Percentiles rank a stretch among this genome's conserved stretches.
These are phyloP conservation scores for Cladosporium sphaerospermum DNA, from an alignment of 2,329 filamentous ascomycete species.

Conservation along the genomic window DNA sequence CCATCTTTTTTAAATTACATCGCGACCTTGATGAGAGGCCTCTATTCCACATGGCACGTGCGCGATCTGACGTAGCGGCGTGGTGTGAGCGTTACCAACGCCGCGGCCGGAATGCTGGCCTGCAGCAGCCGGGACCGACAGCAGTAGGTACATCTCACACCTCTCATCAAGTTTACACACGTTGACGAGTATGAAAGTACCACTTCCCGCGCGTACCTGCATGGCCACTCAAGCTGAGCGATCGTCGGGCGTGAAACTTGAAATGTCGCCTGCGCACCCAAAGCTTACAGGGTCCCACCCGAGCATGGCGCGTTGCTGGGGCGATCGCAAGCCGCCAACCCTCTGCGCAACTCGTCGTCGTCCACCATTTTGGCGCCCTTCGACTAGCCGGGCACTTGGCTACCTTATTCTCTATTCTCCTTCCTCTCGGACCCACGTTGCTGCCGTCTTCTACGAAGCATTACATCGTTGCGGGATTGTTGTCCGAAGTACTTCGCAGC, in stretches of 20 bases:
- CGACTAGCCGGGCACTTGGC: neutral
- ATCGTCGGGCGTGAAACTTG: neutral
- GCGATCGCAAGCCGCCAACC: neutral
- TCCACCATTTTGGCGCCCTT: no score
- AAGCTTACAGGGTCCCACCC: neutral
- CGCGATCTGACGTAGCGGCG: neutral
- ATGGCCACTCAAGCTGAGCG: conserved; percentile 1
- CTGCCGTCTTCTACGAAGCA: neutral
- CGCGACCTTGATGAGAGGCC: conserved; percentile 4
- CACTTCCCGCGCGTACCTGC: conserved; percentile 2
- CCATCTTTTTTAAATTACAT: neutral
- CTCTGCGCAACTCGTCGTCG: no score
- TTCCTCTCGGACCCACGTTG: neutral
- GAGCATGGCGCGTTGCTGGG: neutral
- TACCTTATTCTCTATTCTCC: neutral
- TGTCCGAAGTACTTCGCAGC: no score
- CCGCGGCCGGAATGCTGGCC: neutral
- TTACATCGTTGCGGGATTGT: no score
- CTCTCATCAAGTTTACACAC: neutral
- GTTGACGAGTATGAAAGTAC: neutral
- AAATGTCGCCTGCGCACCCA: neutral
- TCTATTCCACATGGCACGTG: conserved; percentile 2
- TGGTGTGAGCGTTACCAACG: neutral
- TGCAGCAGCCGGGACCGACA: neutral
- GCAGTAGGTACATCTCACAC: neutral